A percentile compares a stretch with the other conserved stretches of the same genome.
phyloP scores from a whole-genome alignment of 164 flowering plant genomes.

The Piper longum region DNA sequence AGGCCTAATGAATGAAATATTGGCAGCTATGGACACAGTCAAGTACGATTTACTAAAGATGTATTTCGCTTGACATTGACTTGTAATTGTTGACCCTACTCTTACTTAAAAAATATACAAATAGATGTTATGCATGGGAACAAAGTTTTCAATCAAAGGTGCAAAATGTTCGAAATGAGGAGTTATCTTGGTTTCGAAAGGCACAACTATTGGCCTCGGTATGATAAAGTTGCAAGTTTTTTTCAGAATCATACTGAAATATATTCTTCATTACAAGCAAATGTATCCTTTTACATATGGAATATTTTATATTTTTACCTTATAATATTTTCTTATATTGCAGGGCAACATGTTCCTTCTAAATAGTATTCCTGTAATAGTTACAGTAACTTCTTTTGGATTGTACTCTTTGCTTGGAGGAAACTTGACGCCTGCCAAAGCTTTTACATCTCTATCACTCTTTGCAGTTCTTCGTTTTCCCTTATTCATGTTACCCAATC shows the following conservation, averaged over 20 bases:
- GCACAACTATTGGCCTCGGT: constrained; percentile 78
- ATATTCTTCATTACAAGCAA: no score
- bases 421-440: constrained; percentile 91
- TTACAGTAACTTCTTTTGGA: constrained; percentile 92
- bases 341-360: constrained; percentile 78
- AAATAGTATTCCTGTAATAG: constrained; percentile 86
- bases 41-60: constrained; percentile 37
- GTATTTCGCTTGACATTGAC: background rate
- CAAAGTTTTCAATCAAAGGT: constrained; percentile 77
- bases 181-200: constrained; percentile 85
- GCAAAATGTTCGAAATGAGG: constrained; percentile 54
- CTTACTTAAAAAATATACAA: constrained; percentile 13
- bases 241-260: no score
- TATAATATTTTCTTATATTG: background rate
- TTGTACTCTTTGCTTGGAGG: constrained; percentile 91
- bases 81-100: background rate
- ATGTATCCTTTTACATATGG: background rate
- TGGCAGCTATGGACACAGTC: constrained; percentile 98
- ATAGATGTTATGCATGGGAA: constrained; percentile 99
- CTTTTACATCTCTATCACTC: constrained; percentile 88
- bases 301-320: background rate
- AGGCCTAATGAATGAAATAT: constrained; percentile 94
- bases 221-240: constrained; percentile 8
- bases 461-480: constrained; percentile 93
- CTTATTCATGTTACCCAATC: constrained; percentile 88